Conservation (phyloP, 805 yeast genomes). For the Barnettozyma siamensis region DNA sequence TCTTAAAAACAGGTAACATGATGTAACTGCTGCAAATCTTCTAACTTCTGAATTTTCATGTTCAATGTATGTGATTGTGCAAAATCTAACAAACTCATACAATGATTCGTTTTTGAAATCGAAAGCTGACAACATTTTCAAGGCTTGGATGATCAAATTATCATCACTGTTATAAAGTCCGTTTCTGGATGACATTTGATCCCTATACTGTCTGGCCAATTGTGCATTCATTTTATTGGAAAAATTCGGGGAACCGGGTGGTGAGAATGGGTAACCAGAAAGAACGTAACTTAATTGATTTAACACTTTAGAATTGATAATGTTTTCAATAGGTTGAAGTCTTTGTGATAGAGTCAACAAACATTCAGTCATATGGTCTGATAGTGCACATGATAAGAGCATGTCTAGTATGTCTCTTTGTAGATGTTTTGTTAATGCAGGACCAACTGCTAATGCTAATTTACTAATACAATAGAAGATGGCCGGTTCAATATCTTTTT, state of each 20-base stretch:
- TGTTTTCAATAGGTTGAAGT: conserved; percentile 74
- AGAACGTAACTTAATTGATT: conserved; percentile 68
- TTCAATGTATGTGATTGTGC: conserved; percentile 78
- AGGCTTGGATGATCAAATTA: conserved; percentile 64
- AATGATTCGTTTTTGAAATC: conserved; percentile 70
- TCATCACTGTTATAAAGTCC: conserved; percentile 44
- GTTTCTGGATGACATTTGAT: conserved; percentile 64
- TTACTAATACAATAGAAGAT: conserved; percentile 85
- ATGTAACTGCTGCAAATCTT: conserved; percentile 77
- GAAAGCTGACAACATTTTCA: conserved; percentile 70
- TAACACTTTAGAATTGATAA: conserved; percentile 65
- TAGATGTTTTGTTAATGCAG: conserved; percentile 84
- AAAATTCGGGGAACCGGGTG: conserved; percentile 77
- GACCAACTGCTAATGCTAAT: conserved; percentile 84
- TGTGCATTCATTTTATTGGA: conserved; percentile 47
- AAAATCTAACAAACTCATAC: conserved; percentile 81
- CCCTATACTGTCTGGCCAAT: conserved; percentile 75
- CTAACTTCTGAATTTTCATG: conserved; percentile 77
- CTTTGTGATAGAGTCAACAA: conserved; percentile 59
- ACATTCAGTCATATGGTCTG: conserved; percentile 77
- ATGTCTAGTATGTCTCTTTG: conserved; percentile 76
- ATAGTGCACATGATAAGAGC: conserved; percentile 75
- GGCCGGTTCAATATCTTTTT: conserved; percentile 77
- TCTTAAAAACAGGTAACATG: conserved; percentile 65
- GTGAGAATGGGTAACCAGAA: conserved; percentile 74